Percentiles rank a stretch among this genome's conserved stretches.
These are phyloP conservation scores for Teratosphaeria viscida DNA, from an alignment of 2,329 filamentous ascomycete genomes.

Conservation along the genomic window DNA sequence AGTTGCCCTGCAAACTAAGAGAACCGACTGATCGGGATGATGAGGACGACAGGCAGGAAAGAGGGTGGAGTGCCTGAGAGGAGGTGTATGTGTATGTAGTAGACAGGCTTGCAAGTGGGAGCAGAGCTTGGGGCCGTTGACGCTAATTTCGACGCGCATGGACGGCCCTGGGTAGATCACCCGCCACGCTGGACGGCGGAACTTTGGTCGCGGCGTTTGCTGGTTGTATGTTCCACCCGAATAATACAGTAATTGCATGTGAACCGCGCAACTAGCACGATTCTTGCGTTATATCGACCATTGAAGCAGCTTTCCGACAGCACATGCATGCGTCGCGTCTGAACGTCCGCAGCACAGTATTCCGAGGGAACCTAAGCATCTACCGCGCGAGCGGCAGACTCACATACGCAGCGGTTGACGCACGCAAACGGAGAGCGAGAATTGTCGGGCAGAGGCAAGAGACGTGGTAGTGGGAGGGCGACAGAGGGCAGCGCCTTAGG, in stretches of 20 bases:
- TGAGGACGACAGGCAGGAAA: no score
- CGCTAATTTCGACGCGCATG: background rate
- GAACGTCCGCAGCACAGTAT: no score
- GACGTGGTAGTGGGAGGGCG: background rate
- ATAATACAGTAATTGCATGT: background rate
- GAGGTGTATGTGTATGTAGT: background rate
- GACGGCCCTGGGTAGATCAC: background rate
- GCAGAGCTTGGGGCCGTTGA: background rate
- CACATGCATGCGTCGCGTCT: background rate
- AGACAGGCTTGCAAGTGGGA: background rate
- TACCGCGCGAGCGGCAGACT: background rate
- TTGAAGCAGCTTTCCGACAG: background rate
- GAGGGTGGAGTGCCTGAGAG: no score
- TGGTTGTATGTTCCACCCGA: background rate
- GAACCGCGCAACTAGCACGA: no score
- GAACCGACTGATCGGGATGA: no score
- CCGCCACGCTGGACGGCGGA: background rate
- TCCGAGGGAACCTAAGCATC: background rate
- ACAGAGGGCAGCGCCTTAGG: slow-evolving; percentile 5
- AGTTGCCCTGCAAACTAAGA: no score
- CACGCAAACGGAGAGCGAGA: background rate
- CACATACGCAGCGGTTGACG: background rate
- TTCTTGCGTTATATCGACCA: background rate
- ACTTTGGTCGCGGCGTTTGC: background rate
- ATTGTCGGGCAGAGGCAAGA: background rate